A percentile compares a stretch with the other conserved stretches of the same genome.
Evolutionary conservation across 2,329 filamentous ascomycete species (phyloP).

Genomic region (Tolypocladium sp.): DNA sequence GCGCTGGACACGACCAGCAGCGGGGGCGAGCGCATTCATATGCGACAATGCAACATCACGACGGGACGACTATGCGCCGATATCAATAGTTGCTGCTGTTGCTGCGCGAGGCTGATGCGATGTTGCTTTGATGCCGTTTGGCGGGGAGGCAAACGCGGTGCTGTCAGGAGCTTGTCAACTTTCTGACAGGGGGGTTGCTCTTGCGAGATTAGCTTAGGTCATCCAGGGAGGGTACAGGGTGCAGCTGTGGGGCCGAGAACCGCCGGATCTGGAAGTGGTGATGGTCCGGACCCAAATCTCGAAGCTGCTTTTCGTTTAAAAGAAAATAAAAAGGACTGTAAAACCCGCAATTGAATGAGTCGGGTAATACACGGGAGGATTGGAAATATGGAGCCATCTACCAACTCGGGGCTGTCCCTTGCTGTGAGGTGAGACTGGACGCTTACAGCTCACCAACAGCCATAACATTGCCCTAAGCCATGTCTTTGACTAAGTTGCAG

Average conservation of each 20-base stretch:
- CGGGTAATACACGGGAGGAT: no score
- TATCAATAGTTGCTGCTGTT: not conserved
- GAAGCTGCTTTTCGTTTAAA: not conserved
- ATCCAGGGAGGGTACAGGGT: not conserved
- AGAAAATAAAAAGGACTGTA: not conserved
- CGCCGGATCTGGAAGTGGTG: not conserved
- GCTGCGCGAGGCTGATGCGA: not conserved
- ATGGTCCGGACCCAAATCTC: no score
- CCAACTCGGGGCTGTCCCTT: no score
- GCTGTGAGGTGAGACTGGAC: no score
- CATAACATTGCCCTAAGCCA: no score
- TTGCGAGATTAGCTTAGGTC: not conserved
- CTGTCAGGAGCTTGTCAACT: not conserved
- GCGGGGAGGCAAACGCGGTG: not conserved
- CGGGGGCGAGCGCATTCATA: conserved; percentile 20
- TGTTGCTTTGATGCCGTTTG: not conserved
- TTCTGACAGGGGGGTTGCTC: not conserved
- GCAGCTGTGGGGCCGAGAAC: not conserved
- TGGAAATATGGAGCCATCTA: no score
- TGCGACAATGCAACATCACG: conserved; percentile 15
- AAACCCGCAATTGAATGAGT: no score
- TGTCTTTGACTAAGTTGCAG: no score
- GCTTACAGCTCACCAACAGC: no score
- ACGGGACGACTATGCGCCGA: conserved; percentile 6
- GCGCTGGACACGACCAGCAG: conserved; percentile 27